phyloP scores from a whole-genome alignment of 768 basidiomycete species.

The Suillus americanus region DNA sequence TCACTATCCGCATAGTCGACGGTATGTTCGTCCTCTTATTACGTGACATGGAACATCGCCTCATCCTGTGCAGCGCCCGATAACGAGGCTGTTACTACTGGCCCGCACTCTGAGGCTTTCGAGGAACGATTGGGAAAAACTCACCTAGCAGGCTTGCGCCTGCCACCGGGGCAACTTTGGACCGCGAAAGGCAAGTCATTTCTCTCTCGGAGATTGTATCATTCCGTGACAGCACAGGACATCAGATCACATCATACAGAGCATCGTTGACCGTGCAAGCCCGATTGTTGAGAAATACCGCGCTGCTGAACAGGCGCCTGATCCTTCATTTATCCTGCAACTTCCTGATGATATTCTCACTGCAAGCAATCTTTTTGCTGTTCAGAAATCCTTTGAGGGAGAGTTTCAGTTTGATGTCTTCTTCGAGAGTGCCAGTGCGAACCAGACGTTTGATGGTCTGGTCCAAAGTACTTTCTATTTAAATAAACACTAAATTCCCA shows the following conservation, averaged over 20 bases:
- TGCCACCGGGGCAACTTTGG: constrained; percentile 72
- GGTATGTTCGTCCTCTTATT: constrained; percentile 41
- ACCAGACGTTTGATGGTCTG: constrained; percentile 65
- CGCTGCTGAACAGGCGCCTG: constrained; percentile 50
- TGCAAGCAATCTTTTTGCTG: constrained; percentile 78
- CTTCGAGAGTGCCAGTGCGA: constrained; percentile 75
- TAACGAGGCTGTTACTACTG: constrained; percentile 54
- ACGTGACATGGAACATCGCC: constrained; percentile 5
- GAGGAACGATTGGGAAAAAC: constrained; percentile 65
- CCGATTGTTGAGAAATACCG: constrained; percentile 55
- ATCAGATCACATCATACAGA: constrained; percentile 62
- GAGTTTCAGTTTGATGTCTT: constrained; percentile 88
- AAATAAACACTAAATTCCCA: neutral
- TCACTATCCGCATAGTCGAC: constrained; percentile 76
- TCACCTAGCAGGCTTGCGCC: constrained; percentile 62
- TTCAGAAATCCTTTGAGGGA: constrained; percentile 86
- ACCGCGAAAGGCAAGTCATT: constrained; percentile 68
- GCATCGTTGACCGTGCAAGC: constrained; percentile 57
- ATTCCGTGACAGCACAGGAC: neutral
- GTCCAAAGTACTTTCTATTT: constrained; percentile 4
- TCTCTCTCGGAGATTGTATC: neutral
- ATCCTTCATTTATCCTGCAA: constrained; percentile 78
- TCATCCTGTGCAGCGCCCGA: constrained; percentile 47
- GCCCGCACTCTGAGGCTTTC: constrained; percentile 59
- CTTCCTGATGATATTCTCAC: constrained; percentile 72